Evolutionary conservation across 2,329 filamentous ascomycete genomes (phyloP), one percentile per base, ranked within the genome.

Genomic region (Zasmidium angulare): DNA sequence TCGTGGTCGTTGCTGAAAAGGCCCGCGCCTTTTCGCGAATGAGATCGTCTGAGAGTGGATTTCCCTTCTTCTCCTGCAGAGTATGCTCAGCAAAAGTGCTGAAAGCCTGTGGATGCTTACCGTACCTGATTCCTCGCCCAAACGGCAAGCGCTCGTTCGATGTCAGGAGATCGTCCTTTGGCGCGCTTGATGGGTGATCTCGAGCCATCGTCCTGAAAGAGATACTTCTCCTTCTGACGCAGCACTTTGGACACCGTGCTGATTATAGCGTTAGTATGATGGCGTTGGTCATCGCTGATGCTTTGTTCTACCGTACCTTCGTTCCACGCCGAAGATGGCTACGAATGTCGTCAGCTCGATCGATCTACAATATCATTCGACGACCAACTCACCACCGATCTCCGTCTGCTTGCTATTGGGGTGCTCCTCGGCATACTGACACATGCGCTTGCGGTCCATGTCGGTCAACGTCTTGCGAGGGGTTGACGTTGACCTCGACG

Each of bases 201-300:
- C 72, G 82, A 91, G 66, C 87, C 89, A 74, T 91, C 92, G 70
- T 90, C 90, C 55, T 86, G 86, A 70, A 88, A 89, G 17, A 98
- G 83, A 76, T 96, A 98, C 74, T 96, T 95, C 64, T 99, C 95
- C 78, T 93, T 96, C 71, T 96, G 89, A 55, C 93, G 88, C 65
- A 99, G 77, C 56, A 98, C 95, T 74, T 99, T 99, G 56, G 95
- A 99, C n/a, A 99, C 95, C 51, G 95, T 99, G 79, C 95, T 99
- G 75, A 61, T 58, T 61, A 46, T 17, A 60, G 67, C 46, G 65
- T 63, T 46, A 60, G 54, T 51, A 48, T 19, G 52, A 26, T 20
- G 50, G 14, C 17, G 10, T 21, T 51, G 12, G 46, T 11, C 20
- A 47, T 29, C 26, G 26, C 11, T 11, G 4, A 4, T 4, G 55